A percentile compares a stretch with the other conserved stretches of the same genome.
Conservation (phyloP, 139 green algal species). For the Chlorella ohadii region DNA sequence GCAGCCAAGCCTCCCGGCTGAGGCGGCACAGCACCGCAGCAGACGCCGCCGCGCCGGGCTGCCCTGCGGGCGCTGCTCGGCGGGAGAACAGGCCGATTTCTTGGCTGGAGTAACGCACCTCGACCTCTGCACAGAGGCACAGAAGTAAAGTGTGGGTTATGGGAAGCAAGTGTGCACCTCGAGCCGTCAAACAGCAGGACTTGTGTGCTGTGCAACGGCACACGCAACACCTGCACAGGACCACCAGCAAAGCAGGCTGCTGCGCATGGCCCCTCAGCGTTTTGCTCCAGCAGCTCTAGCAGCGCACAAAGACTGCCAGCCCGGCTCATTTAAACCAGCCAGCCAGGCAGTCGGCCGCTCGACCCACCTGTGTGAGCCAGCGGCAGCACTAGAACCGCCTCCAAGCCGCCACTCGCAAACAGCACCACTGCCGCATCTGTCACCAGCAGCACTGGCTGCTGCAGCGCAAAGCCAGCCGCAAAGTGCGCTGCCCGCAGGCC, state of each 20-base stretch:
- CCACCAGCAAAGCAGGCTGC: too few relatives aligned
- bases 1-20: constrained; percentile 5
- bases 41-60: not conserved
- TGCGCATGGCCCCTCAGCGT: too few relatives aligned
- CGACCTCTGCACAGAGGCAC: not conserved
- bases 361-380: not conserved
- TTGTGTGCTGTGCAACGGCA: too few relatives aligned
- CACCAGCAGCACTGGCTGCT: constrained; percentile 16
- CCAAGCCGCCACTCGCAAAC: constrained; percentile 7
- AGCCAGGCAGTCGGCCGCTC: too few relatives aligned
- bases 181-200: too few relatives aligned
- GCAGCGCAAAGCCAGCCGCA: not conserved
- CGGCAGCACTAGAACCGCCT: constrained; percentile 18
- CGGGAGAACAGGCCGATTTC: constrained; percentile 15
- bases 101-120: constrained; percentile 14
- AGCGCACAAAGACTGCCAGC: too few relatives aligned
- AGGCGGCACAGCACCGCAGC: constrained; percentile 12
- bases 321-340: too few relatives aligned
- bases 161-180: too few relatives aligned
- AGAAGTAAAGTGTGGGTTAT: not conserved
- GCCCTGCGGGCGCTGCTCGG: not conserved
- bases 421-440: constrained; percentile 2
- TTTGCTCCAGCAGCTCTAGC: too few relatives aligned
- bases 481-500: constrained; percentile 5
- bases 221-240: too few relatives aligned